Conservation (phyloP, 2,329 filamentous ascomycete genomes). For the Aspergillus vadensis region DNA sequence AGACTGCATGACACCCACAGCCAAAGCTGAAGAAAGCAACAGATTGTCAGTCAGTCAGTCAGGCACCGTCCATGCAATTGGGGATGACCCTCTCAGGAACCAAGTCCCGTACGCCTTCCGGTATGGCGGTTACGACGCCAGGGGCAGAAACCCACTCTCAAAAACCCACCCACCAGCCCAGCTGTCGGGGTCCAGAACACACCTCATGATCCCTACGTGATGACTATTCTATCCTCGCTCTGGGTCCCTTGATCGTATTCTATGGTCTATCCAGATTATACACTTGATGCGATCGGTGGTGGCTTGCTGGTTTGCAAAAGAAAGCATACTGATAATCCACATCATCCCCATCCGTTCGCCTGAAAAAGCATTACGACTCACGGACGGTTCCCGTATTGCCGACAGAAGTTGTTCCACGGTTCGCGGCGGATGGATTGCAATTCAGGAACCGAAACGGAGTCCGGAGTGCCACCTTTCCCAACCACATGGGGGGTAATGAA, state of each 20-base stretch:
- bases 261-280: neutral
- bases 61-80: neutral
- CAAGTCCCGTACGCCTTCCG: neutral
- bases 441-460: constrained; percentile 6
- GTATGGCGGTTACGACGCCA: constrained; percentile 9
- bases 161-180: neutral
- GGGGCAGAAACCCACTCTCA: constrained; percentile 1
- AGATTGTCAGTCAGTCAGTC: neutral
- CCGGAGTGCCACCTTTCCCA: neutral
- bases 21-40: neutral
- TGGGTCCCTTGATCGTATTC: neutral
- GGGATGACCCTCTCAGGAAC: neutral
- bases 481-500: neutral
- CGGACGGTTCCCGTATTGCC: constrained; percentile 1
- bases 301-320: neutral
- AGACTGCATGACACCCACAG: neutral
- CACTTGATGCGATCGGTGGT: neutral
- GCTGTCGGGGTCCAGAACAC: constrained; percentile 5
- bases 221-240: neutral
- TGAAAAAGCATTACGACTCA: neutral
- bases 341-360: neutral
- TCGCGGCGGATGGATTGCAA: constrained; percentile 6
- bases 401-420: constrained; percentile 6
- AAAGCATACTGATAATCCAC: neutral
- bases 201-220: neutral